phyloP scores from a whole-genome alignment of 306 rosid genomes.

The Crotalaria pallida region DNA sequence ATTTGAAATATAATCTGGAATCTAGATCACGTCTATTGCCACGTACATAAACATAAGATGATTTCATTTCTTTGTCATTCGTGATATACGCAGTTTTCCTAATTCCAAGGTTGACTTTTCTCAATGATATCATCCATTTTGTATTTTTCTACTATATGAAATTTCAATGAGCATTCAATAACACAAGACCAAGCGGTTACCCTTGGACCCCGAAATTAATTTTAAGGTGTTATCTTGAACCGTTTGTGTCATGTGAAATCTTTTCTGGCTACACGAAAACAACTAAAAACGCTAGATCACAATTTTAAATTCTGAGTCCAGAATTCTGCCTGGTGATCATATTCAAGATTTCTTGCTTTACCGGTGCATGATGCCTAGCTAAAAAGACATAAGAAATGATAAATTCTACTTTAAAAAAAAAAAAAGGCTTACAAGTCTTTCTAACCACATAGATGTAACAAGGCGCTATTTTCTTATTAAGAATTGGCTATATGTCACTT shows the following conservation, averaged over 20 bases:
- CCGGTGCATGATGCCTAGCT: too few relatives aligned
- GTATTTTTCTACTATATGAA: not conserved
- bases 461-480: too few relatives aligned
- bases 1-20: not conserved
- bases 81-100: not conserved
- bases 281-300: not conserved
- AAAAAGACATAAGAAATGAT: too few relatives aligned
- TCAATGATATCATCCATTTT: not conserved
- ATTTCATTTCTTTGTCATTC: not conserved
- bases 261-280: too few relatives aligned
- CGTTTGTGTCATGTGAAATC: too few relatives aligned
- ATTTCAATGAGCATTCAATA: not conserved
- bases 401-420: too few relatives aligned
- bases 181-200: not conserved
- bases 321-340: not conserved
- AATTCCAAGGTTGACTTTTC: not conserved
- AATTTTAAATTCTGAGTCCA: not conserved
- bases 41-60: not conserved
- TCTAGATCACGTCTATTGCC: not conserved
- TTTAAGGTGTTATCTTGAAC: not conserved
- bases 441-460: too few relatives aligned
- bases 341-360: too few relatives aligned
- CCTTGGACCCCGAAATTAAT: not conserved
- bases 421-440: too few relatives aligned
- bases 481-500: too few relatives aligned